phyloP scores from a whole-genome alignment of 2,329 filamentous ascomycete species.

The Trichoderma sp. region DNA sequence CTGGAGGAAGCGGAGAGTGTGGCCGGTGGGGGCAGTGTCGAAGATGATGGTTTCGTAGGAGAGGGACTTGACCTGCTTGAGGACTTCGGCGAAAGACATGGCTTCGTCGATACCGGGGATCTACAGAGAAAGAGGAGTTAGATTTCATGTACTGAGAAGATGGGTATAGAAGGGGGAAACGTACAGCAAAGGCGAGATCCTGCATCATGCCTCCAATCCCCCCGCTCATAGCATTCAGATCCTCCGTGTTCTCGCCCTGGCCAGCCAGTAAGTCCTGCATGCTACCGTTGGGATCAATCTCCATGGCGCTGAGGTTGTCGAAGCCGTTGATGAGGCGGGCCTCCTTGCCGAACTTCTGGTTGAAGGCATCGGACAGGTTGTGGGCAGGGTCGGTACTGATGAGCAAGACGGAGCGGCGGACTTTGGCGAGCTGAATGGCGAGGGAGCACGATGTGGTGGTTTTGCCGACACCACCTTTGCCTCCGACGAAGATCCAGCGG shows the following conservation, averaged over 20 bases:
- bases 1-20: slow-evolving; percentile 97
- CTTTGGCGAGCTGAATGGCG: slow-evolving; percentile 94
- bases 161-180: slow-evolving; percentile 35
- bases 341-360: slow-evolving; percentile 99
- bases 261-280: slow-evolving; percentile 92
- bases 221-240: slow-evolving; percentile 68
- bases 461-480: slow-evolving; percentile 98
- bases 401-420: slow-evolving; percentile 91
- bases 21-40: slow-evolving; percentile 96
- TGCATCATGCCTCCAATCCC: slow-evolving; percentile 96
- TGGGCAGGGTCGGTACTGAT: slow-evolving; percentile 98
- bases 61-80: slow-evolving; percentile 98
- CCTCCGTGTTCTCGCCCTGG: slow-evolving; percentile 63
- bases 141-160: background rate
- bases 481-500: slow-evolving; percentile 98
- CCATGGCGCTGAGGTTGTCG: slow-evolving; percentile 94
- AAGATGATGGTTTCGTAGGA: slow-evolving; percentile 99
- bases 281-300: slow-evolving; percentile 97
- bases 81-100: slow-evolving; percentile 98
- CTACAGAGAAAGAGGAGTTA: slow-evolving; percentile 49
- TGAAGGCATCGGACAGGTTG: slow-evolving; percentile 97
- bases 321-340: slow-evolving; percentile 91
- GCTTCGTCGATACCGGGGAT: slow-evolving; percentile 98
- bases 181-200: slow-evolving; percentile 90
- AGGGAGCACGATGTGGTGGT: slow-evolving; percentile 99